phyloP scores from a whole-genome alignment of 768 basidiomycete species.

The Hygrophoropsis aurantiaca region DNA sequence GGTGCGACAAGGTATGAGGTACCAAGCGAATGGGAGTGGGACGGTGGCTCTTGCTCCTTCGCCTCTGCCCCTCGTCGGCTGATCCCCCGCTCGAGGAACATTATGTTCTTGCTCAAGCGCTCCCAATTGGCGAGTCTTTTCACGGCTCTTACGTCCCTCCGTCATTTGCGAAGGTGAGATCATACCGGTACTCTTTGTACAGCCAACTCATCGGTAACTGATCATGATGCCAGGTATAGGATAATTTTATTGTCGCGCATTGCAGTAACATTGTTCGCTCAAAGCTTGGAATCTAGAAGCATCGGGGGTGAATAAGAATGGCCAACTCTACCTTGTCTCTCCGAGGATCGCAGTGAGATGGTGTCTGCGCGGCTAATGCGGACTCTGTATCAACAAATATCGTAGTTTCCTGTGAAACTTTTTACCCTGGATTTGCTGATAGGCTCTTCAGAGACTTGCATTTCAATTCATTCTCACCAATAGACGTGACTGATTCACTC shows the following conservation, averaged over 20 bases:
- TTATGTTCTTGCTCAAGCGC: slow-evolving; percentile 5
- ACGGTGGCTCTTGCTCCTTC: slow-evolving; percentile 39
- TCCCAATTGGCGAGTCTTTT: background rate
- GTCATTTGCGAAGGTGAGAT: slow-evolving; percentile 24
- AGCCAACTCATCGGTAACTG: slow-evolving; percentile 11
- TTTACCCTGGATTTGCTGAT: too few relatives aligned
- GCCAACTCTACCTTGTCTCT: slow-evolving; percentile 34
- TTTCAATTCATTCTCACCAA: too few relatives aligned
- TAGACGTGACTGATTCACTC: too few relatives aligned
- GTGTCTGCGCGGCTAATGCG: background rate
- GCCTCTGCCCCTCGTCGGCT: slow-evolving; percentile 37
- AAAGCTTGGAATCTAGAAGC: slow-evolving; percentile 25
- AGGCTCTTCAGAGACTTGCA: too few relatives aligned
- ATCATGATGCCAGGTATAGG: too few relatives aligned
- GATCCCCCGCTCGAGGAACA: background rate
- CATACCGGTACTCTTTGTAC: slow-evolving; percentile 22
- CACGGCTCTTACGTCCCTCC: background rate
- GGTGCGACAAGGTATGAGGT: background rate
- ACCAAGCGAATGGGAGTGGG: background rate
- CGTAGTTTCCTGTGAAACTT: background rate
- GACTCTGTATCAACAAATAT: background rate
- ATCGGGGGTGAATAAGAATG: background rate
- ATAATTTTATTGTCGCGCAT: slow-evolving; percentile 15
- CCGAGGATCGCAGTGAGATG: slow-evolving; percentile 14
- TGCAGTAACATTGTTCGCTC: slow-evolving; percentile 32